Evolutionary conservation across 1,284 basidiomycete species (phyloP).

Genomic region (Trichosporon sp.): DNA sequence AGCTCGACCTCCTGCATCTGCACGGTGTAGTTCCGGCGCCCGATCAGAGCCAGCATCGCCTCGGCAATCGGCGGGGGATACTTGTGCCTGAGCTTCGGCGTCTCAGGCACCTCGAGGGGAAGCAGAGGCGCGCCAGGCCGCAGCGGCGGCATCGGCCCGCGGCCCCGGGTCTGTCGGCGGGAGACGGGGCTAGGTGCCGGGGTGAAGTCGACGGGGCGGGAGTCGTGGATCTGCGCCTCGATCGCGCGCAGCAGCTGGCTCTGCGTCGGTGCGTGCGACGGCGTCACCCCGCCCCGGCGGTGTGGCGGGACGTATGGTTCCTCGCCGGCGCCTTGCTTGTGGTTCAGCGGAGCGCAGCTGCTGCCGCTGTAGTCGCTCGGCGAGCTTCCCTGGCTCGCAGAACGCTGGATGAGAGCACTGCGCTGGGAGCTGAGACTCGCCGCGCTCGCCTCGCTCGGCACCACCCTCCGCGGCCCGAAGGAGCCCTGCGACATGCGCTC

Average conservation of each 20-base stretch:
- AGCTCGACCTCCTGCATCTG: background rate
- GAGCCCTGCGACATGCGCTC: background rate
- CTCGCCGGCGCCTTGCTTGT: background rate
- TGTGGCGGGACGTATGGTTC: background rate
- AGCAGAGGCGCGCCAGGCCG: background rate
- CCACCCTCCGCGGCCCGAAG: no score
- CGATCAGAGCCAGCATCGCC: background rate
- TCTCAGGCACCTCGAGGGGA: background rate
- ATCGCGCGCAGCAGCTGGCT: background rate
- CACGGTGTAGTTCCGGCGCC: background rate
- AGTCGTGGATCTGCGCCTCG: background rate
- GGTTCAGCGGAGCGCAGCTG: background rate
- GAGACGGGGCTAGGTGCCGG: background rate
- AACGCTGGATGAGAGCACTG: background rate
- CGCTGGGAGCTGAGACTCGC: no score
- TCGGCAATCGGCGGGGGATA: background rate
- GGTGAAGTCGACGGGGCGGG: background rate
- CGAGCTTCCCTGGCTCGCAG: no score
- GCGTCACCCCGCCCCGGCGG: background rate
- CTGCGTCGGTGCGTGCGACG: background rate
- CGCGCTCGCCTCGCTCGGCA: background rate
- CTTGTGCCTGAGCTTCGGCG: background rate
- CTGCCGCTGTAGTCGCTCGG: no score
- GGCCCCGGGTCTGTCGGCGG: background rate
- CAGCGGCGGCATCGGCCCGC: background rate